Base-by-base conservation (phyloP, 1,284 basidiomycete genomes). In the Ustilago hordei region DNA sequence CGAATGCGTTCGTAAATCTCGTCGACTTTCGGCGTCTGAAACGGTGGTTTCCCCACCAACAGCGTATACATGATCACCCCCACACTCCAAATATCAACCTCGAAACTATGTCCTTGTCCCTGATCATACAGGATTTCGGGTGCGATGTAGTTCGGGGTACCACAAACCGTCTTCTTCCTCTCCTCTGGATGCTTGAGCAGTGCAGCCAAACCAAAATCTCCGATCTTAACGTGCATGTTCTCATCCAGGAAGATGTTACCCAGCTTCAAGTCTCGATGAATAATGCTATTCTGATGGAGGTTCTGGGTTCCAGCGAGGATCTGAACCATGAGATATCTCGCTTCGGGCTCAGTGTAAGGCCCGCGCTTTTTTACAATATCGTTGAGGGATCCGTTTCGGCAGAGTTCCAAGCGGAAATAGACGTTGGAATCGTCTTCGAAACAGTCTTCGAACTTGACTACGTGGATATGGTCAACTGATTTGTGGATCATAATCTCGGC, bases 401-500 rank as follows among this genome's bases (percentile, higher is more conserved):
- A 98, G 7, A 98, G 90, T 83, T 98, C 96, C 57, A 99, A 91
- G 9, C 93, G 92, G 92, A 99, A 97, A 88, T 98, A 99, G 31
- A 99, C 95, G 86, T 98, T 95, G 59, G 94, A 92, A 9, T 91
- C 90, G 85, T 98, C 96, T 87, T 99, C 95, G 85, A 98, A 98
- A 86, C 95, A 96, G 78, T 98, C 95, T 65, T 93, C 90, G 86
- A 99, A 98, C 19, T 89, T 88, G 71, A 98, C 95, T 70, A 99
- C 93, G 87, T 99, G 95, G 31, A 95, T 93, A 83, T 99, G 96
- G 41, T 91, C 88, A 61, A 98, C 90, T 23, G 94, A 92, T 71
- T 92, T 91, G 87, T 99, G 96, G 64, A 99, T 95, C 89, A 97
- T 98, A 86, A 99, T 98, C 89, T 99, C 96, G 70, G 95, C 95